Percentiles rank a stretch among this genome's conserved stretches.
These are phyloP conservation scores for Geotrichum fermentans DNA, from an alignment of 1,139 yeast species.

Conservation along the genomic window DNA sequence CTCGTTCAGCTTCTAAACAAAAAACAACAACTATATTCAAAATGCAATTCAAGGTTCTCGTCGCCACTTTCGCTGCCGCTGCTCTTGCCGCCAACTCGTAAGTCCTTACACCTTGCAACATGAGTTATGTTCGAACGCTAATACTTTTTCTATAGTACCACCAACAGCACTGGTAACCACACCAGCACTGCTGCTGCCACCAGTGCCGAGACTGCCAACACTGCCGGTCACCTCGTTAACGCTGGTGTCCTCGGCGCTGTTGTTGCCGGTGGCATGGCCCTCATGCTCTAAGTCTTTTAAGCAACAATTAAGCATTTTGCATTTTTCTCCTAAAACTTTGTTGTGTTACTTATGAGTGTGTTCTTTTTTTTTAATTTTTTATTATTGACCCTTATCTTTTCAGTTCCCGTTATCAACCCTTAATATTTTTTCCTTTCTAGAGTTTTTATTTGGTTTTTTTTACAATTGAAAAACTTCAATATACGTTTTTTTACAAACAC, in stretches of 20 bases:
- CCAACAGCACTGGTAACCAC: constrained; percentile 35
- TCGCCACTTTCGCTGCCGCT: constrained; percentile 45
- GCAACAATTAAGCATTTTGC: neutral
- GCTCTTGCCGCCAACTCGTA: constrained; percentile 42
- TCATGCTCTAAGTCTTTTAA: constrained; percentile 48
- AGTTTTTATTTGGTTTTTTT: constrained; percentile 8
- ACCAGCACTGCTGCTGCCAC: constrained; percentile 35
- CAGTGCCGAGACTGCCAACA: constrained; percentile 44
- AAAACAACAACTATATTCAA: constrained; percentile 23
- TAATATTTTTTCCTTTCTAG: constrained; percentile 3
- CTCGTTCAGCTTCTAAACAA: neutral
- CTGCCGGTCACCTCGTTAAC: constrained; percentile 51
- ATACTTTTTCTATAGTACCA: constrained; percentile 16
- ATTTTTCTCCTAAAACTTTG: neutral
- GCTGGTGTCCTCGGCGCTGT: constrained; percentile 70
- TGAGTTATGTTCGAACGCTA: constrained; percentile 12
- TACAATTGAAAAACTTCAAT: constrained; percentile 1
- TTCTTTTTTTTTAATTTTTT: constrained; percentile 8
- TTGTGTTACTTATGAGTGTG: neutral
- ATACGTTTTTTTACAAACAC: neutral
- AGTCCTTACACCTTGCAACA: constrained; percentile 8
- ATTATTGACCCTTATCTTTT: neutral
- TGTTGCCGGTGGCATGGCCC: constrained; percentile 69
- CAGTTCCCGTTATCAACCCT: constrained; percentile 4
- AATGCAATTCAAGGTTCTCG: constrained; percentile 61